Base-by-base conservation (phyloP, 352 stramenopile genomes). In the Phytophthora citrophthora region DNA sequence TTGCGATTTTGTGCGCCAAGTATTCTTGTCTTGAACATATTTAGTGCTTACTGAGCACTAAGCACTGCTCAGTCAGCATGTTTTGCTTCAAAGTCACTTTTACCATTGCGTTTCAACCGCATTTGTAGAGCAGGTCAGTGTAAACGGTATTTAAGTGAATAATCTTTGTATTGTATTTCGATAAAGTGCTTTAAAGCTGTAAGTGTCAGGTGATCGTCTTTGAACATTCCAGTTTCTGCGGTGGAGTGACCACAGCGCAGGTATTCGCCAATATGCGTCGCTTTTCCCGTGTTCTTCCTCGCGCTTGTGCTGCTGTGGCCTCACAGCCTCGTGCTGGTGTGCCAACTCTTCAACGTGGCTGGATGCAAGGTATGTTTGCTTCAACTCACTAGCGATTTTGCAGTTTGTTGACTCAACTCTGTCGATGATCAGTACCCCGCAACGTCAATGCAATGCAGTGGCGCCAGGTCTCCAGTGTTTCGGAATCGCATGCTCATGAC, bases 171-270 rank as follows among this genome's bases (percentile, higher is more conserved):
- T 13, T 27, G 39, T 45, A 45, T 27, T 27, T 4, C 3, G 13
- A n/a, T 24, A 45, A 7, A 15, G 5, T 36, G 18, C 24, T 38
- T 13, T 39, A 13, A 12, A 9, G 45, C 24, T 51, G 27, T 5
- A 23, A 44, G n/a, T 53, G 47, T 54, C 26, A 29, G 26, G 2
- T 29, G 26, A 29, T 29, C 26, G 26, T 8, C 12, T 62, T 74
- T 72, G 56, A 71, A 64, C 62, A 72, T 49, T 69, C 52, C 38
- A 27, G 53, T 54, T 47, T 66, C 23, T 66, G 53, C 65, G 60
- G 60, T 51, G 54, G 27, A 58, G 65, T 54, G 59, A 48, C 39
- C 43, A 59, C n/a, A 55, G 48, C 6, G 4, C 12, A 18, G n/a
- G 27, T 41, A n/a, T 5, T 41, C 18, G 3, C 5, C 36, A 34